Evolutionary conservation across 306 rosid genomes (phyloP), one percentile per base, ranked within the genome.

Genomic region (Vicia faba): DNA sequence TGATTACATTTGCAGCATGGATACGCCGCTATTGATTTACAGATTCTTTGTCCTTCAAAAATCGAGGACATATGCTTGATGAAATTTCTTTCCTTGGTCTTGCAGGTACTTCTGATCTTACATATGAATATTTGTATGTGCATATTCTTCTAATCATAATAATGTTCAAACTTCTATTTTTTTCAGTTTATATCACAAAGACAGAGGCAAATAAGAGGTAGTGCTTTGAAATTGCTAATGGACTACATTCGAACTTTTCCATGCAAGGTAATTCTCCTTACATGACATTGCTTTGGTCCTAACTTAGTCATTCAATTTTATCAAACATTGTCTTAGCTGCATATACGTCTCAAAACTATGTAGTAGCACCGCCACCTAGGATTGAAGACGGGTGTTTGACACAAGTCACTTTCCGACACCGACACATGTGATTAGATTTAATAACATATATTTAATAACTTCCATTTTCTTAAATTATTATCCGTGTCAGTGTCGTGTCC

Each of bases 121-220:
- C 16, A 54, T 40, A 12, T 46, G 7, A 19, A 25, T 62, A 45
- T 20, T 69, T 54, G 46, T 61, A 20, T 54, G 8, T 46, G 46
- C 35, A 65, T 60, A 54, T 23, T 69, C 33, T 62, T 61, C 12
- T 67, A 43, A 63, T 70, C 35, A 16, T 67, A 38, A 28, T 67
- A 56, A 59, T 64, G 38, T 61, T 73, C 39, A 65, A 41, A 75
- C 31, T 66, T 48, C 9, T 68, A 50, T 69, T 77, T 63, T 76
- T 76, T 70, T 46, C 82, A 90, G 99, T 93, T 88, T 77, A 75
- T 90, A 81, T 90, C 99, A 15, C 99, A 93, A 80, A 85, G 90
- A 81, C 81, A 90, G 61, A 86, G 84, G 63, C 96, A 91, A 61
- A 62, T 88, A 57, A 83, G 97, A 76, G 96, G 99, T 11, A 79